Conservation (phyloP, 768 basidiomycete genomes). For the Melanogaster broomeanus region DNA sequence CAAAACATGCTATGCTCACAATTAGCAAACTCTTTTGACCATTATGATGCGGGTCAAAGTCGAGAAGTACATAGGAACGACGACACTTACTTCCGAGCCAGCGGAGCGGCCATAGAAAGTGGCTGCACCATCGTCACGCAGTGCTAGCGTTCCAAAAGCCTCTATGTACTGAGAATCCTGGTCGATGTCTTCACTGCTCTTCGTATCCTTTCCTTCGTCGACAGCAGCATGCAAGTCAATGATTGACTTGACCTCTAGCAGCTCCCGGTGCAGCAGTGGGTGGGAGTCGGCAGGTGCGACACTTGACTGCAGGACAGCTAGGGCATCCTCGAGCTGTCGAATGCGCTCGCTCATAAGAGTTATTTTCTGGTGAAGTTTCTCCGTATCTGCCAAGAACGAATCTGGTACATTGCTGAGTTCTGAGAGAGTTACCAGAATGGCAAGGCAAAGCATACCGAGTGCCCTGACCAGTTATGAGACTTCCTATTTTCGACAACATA, state of each 20-base stretch:
- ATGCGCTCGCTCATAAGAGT: constrained; percentile 69
- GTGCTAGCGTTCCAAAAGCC: constrained; percentile 68
- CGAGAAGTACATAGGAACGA: constrained; percentile 25
- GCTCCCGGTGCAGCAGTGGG: constrained; percentile 59
- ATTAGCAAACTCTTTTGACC: constrained; percentile 52
- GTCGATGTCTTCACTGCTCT: constrained; percentile 27
- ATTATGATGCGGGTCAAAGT: constrained; percentile 1
- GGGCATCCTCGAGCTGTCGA: constrained; percentile 69
- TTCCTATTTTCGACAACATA: constrained; percentile 35
- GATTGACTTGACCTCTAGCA: constrained; percentile 65
- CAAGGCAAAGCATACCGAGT: constrained; percentile 52
- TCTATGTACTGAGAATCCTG: constrained; percentile 60
- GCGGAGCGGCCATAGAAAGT: constrained; percentile 76
- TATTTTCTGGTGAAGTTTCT: constrained; percentile 69
- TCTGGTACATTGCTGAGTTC: constrained; percentile 29
- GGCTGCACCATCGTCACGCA: constrained; percentile 67
- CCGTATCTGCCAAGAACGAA: constrained; percentile 75
- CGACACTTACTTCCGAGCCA: constrained; percentile 61
- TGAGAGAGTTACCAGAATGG: background rate
- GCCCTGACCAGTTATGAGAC: constrained; percentile 75
- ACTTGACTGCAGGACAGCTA: constrained; percentile 53
- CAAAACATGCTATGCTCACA: constrained; percentile 35
- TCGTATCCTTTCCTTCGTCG: constrained; percentile 35
- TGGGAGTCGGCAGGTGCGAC: constrained; percentile 50
- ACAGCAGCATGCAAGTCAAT: constrained; percentile 67